Base-by-base conservation (phyloP, 2,329 filamentous ascomycete species). In the Lecanosticta acicola region DNA sequence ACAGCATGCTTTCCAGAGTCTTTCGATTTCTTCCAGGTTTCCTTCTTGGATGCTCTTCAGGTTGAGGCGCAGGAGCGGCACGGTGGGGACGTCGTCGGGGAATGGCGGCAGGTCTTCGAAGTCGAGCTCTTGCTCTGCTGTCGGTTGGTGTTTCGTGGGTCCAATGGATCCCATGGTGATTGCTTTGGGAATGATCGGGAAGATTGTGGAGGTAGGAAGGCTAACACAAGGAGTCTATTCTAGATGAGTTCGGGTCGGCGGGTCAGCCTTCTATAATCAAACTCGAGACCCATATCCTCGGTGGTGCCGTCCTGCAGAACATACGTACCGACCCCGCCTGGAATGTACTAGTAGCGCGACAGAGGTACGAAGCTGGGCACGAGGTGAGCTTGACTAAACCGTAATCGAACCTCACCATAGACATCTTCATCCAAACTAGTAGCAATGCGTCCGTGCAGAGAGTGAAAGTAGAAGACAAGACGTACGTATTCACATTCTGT, bases 41-140 rank as follows among this genome's bases (percentile, higher is more conserved):
- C 62, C 56, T 2, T 56, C 55, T 18, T 69, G 51, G 26, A 74
- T 62, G 39, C 67, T 68, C 3, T 46, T 43, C 3, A 71, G 59
- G 2, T 66, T 71, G 5, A 74, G 59, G 16, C 66, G 65, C 18
- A 72, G 61, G 24, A 74, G 64, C 10, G 71, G 71, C 4, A 69
- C 71, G 10, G 66, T 71, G 19, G 65, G 61, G 13, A 74, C 59
- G 45, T 70, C 57, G 3, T 60, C 53, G 11, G 71, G 69, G 44
- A 74, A 73, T 0, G 68, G 67, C 34, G 71, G 63, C 13, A 58
- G 45, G 29, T 45, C 14, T 8, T 39, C 24, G 37, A 54, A 51
- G 19, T 39, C 39, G 24, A 54, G 44, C 32, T 48, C 41, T 21
- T 51, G 33, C n/a, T 43, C 35, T 45, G 38, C 34, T 35, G 13